These are phyloP conservation scores for Flaveria trinervia DNA, from an alignment of 129 eudicot genomes.

Conservation along the genomic window DNA sequence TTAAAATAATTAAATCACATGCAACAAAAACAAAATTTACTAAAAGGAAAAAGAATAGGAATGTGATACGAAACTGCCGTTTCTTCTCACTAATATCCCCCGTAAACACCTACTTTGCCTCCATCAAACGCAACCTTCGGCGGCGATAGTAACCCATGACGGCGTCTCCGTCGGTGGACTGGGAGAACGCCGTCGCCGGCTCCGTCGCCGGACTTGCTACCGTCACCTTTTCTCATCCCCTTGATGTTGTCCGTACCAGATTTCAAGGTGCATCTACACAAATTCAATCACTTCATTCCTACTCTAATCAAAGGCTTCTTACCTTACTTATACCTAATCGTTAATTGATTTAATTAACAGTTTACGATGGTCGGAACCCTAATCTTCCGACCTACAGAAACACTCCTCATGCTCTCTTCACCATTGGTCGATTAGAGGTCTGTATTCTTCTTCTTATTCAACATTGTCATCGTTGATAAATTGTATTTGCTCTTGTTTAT, in stretches of 20 bases:
- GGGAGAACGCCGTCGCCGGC: conserved; percentile 95
- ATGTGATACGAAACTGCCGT: too few relatives aligned
- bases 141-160: conserved; percentile 12
- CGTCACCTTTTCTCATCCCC: conserved; percentile 85
- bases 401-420: conserved; percentile 93
- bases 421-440: conserved; percentile 92
- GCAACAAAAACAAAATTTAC: too few relatives aligned
- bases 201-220: conserved; percentile 95
- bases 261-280: conserved; percentile 61
- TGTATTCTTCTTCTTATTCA: neutral
- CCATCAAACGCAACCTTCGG: neutral
- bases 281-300: neutral
- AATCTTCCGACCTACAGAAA: conserved; percentile 67
- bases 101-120: too few relatives aligned
- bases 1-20: too few relatives aligned
- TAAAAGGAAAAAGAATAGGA: too few relatives aligned
- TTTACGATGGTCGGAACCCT: conserved; percentile 79
- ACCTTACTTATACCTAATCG: neutral
- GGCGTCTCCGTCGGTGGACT: conserved; percentile 44
- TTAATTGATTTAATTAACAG: conserved; percentile 38
- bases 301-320: neutral
- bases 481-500: too few relatives aligned
- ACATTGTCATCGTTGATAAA: neutral
- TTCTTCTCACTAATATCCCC: too few relatives aligned
- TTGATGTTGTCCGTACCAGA: conserved; percentile 96